These are phyloP conservation scores for Bremia lactucae DNA, from an alignment of 352 stramenopile species.

Conservation along the genomic window DNA sequence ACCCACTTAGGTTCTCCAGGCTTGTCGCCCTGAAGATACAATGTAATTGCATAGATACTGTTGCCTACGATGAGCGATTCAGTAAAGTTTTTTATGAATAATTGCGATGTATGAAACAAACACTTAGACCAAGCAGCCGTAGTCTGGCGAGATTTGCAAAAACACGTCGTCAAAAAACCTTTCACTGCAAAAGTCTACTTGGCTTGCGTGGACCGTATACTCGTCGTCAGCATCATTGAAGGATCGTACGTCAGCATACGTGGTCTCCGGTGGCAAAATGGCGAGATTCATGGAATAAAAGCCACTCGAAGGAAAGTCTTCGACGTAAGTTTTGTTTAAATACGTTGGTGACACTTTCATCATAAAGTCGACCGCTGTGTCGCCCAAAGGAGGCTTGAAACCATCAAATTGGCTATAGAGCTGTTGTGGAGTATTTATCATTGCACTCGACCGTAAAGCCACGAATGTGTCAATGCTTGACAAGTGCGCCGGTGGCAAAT, in stretches of 20 bases:
- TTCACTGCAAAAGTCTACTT: slow-evolving; percentile 61
- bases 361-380: slow-evolving; percentile 12
- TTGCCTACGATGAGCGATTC: slow-evolving; percentile 17
- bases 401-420: slow-evolving; percentile 6
- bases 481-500: slow-evolving; percentile 14
- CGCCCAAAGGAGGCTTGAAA: slow-evolving; percentile 8
- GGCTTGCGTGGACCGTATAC: slow-evolving; percentile 31
- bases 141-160: slow-evolving; percentile 66
- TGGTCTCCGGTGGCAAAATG: slow-evolving; percentile 31
- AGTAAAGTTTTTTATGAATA: slow-evolving; percentile 2
- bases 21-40: no score
- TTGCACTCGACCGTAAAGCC: slow-evolving; percentile 1
- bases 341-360: slow-evolving; percentile 5
- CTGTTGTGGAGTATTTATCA: not conserved
- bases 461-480: slow-evolving; percentile 14
- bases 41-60: no score
- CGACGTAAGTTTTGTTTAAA: slow-evolving; percentile 6
- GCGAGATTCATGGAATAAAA: slow-evolving; percentile 21
- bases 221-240: slow-evolving; percentile 38
- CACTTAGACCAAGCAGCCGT: slow-evolving; percentile 51
- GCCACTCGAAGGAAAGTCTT: slow-evolving; percentile 24
- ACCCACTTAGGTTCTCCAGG: no score
- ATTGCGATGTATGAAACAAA: no score
- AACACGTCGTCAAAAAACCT: slow-evolving; percentile 72
- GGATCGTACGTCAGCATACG: slow-evolving; percentile 44